Evolutionary conservation across 441 rosid genomes (phyloP), one percentile per base, ranked within the genome.

Genomic region (Bocquillonia castaneifolia): DNA sequence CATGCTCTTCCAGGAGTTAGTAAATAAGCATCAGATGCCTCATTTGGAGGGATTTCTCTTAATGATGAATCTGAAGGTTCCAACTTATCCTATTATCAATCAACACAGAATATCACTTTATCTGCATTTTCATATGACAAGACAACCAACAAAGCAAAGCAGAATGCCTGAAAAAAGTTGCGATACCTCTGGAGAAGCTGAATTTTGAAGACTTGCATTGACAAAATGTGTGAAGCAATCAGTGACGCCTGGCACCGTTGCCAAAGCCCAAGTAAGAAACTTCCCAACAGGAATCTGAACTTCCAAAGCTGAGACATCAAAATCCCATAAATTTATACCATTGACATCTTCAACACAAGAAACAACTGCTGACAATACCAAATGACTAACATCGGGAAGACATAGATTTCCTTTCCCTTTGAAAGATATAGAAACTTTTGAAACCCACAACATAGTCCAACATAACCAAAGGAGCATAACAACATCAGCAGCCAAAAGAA

Each of bases 1-100:
- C 96, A 93, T 45, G 96, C 96, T 74, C 85, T 85, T 80, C 93
- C 99, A 64, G 72, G 64, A 34, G 88, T 83, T 36, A 93, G 85
- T 66, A 91, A 88, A 44, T 71, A 67, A 68, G 75, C 39, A 29
- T 73, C 76, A 4, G 59, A 52, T n/a, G 75, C 72, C 65, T 74
- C 77, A 47, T 73, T 64, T 6, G 76, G 75, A 62, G 82, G 68
- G 64, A 45, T 73, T 60, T 82, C 82, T 66, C 73, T 80, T 12
- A 17, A 53, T 29, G 79, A 52, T 17, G 88, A 85, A 53, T 73
- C 64, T 68, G 91, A 83, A 72, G 87, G 74, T 74, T 80, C 88
- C 47, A 63, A 61, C 64, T 69, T 76, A 72, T 78, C 88, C 93
- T 88, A 83, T 66, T 64, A 80, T 76, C 20, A 52, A 69, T 39